A percentile compares a stretch with the other conserved stretches of the same genome.
Evolutionary conservation across 768 basidiomycete species (phyloP).

Genomic region (Leccinellum rugosiceps): DNA sequence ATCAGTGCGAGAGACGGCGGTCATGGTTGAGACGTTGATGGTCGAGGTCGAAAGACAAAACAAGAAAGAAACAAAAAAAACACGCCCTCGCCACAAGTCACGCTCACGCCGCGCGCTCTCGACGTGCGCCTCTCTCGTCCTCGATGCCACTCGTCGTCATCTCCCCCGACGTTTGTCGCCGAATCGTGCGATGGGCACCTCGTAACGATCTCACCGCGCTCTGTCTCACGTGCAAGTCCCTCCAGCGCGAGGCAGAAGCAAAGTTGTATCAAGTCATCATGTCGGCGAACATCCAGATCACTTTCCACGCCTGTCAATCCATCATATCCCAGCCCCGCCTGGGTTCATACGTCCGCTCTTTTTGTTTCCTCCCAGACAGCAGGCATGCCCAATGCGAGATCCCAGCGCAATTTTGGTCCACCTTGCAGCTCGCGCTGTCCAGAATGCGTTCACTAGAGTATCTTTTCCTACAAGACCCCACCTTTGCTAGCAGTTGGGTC

Average conservation of each 20-base stretch:
- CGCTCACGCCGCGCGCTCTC: too few relatives aligned
- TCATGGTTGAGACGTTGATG: constrained; percentile 48
- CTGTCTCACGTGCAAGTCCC: constrained; percentile 42
- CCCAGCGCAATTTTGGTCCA: constrained; percentile 41
- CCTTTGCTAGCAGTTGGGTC: constrained; percentile 42
- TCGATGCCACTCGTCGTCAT: constrained; percentile 24
- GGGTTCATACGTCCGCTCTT: constrained; percentile 41
- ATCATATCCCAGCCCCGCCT: constrained; percentile 35
- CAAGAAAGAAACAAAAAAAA: background rate
- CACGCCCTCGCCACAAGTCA: background rate
- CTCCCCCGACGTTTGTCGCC: constrained; percentile 42
- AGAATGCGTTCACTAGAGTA: constrained; percentile 43
- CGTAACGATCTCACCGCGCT: constrained; percentile 41
- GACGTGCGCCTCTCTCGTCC: background rate
- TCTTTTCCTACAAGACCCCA: constrained; percentile 41
- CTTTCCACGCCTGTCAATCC: constrained; percentile 38
- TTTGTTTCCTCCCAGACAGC: constrained; percentile 39
- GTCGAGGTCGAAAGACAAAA: constrained; percentile 5
- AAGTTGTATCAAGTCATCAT: constrained; percentile 42
- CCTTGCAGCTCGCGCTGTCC: constrained; percentile 41
- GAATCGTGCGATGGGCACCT: constrained; percentile 38
- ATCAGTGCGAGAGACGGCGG: constrained; percentile 75
- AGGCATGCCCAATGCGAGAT: constrained; percentile 24
- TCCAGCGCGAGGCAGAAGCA: constrained; percentile 48
- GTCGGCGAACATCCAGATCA: constrained; percentile 35